Conservation (phyloP, 306 rosid species). For the Trifolium pratense region DNA sequence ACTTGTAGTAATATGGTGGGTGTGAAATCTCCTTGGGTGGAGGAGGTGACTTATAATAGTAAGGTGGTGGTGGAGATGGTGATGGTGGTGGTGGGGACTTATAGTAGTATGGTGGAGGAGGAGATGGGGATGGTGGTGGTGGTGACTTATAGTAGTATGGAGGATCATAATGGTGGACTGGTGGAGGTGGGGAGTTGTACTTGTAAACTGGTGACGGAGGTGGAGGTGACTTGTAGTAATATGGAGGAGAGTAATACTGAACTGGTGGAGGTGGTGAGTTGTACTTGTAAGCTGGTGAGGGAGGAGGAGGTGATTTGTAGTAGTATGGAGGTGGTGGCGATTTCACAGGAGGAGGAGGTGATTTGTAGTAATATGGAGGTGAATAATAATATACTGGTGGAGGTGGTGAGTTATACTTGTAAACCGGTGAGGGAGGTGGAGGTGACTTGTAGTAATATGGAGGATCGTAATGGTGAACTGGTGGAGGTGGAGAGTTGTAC, state of each 20-base stretch:
- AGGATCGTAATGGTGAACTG: background rate
- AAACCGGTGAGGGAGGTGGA: conserved; percentile 47
- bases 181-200: background rate
- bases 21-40: background rate
- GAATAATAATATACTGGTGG: conserved; percentile 42
- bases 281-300: background rate
- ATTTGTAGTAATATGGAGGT: conserved; percentile 34
- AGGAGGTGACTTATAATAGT: background rate
- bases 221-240: conserved; percentile 66
- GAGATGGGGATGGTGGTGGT: background rate
- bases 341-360: conserved; percentile 49
- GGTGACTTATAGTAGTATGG: background rate
- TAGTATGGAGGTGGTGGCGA: background rate
- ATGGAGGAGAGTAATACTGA: conserved; percentile 8
- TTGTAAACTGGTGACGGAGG: background rate
- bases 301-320: conserved; percentile 31
- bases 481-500: conserved; percentile 51
- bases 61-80: background rate
- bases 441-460: conserved; percentile 38
- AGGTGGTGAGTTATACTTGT: conserved; percentile 51
- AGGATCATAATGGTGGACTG: background rate
- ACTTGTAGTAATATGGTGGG: background rate
- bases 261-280: conserved; percentile 35
- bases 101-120: background rate
- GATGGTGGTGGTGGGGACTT: background rate